A percentile compares a stretch with the other conserved stretches of the same genome.
Evolutionary conservation across 495 filamentous ascomycete species (phyloP).

Genomic region (Coniosporium apollinis): DNA sequence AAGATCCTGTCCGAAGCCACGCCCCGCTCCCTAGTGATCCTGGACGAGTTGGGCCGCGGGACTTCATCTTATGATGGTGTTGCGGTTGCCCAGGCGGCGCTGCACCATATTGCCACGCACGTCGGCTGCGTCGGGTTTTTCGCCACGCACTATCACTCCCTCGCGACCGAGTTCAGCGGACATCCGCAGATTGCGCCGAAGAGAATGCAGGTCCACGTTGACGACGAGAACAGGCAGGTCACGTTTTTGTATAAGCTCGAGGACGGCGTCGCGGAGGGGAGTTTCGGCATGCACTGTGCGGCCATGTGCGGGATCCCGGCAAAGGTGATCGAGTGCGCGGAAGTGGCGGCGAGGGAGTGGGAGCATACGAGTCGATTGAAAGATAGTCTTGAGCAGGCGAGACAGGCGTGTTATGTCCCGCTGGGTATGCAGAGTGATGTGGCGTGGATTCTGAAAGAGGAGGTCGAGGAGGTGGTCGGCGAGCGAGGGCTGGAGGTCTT

Average conservation of each 20-base stretch:
- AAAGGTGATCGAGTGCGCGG: constrained; percentile 71
- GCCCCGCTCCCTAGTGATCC: constrained; percentile 85
- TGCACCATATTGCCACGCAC: constrained; percentile 87
- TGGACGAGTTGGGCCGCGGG: constrained; percentile 91
- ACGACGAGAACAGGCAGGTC: constrained; percentile 63
- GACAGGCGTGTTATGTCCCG: constrained; percentile 59
- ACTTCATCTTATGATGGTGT: constrained; percentile 92
- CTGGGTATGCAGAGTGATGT: constrained; percentile 87
- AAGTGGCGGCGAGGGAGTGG: constrained; percentile 82
- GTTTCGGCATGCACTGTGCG: constrained; percentile 98
- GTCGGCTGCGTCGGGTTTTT: constrained; percentile 94
- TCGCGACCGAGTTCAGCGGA: constrained; percentile 72
- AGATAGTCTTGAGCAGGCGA: constrained; percentile 71
- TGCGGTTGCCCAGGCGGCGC: constrained; percentile 87
- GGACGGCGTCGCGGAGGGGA: constrained; percentile 87
- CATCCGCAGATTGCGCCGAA: constrained; percentile 78
- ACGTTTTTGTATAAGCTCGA: constrained; percentile 96
- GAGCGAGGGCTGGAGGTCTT: constrained; percentile 43
- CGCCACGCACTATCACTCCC: constrained; percentile 91
- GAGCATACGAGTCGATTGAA: constrained; percentile 83
- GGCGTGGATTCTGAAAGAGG: constrained; percentile 54
- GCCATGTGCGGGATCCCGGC: constrained; percentile 88
- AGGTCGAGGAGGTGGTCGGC: constrained; percentile 17
- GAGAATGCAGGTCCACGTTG: constrained; percentile 88
- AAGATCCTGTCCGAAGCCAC: constrained; percentile 96